Base-by-base conservation (phyloP, 106 monocot genomes). In the Allium cepa region DNA sequence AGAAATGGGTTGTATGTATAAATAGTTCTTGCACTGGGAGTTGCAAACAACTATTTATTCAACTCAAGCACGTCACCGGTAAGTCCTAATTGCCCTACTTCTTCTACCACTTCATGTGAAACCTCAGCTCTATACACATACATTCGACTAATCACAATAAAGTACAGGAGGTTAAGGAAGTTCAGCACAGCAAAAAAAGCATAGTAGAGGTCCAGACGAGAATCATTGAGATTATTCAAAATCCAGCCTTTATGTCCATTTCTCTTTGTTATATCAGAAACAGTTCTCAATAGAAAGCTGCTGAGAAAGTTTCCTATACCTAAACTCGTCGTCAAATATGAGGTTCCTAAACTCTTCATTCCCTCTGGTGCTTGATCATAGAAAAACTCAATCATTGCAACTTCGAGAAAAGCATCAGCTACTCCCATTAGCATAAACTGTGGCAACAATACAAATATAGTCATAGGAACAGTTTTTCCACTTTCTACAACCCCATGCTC, bases 281-380 rank as follows among this genome's bases (percentile, higher is more conserved):
- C 71, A 8, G 66, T 18, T 8, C 55, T 26, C 10, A 85, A 70
- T n/a, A 81, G 22, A 47, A 81, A 69, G 69, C 81, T 81, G 61
- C 85, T 85, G 14, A 85, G 60, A 57, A 85, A 75, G 66, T 78
- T 81, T 0, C 85, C 85, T 10, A 72, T 55, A 17, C 81, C 85
- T 11, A 75, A 60, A 8, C 75, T 78, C 12, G 85, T 73, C 75
- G 78, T 45, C 8, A 75, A 62, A 46, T 69, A 78, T 12, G 85
- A 78, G 17, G 81, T 78, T 13, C 85, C 85, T 11, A 85, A 58
- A 52, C 85, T 81, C 72, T 85, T 85, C 85, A 85, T 85, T 53
- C 81, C 69, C 17, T 81, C 78, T 0, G 85, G 85, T 12, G 81
- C 78, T 60, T 85, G 85, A 72, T 85, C 78, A 56, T 85, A 85